Percentiles rank a stretch among this genome's conserved stretches.
These are phyloP conservation scores for Trichoderma sp. DNA, from an alignment of 2,329 filamentous ascomycete species.

Conservation along the genomic window DNA sequence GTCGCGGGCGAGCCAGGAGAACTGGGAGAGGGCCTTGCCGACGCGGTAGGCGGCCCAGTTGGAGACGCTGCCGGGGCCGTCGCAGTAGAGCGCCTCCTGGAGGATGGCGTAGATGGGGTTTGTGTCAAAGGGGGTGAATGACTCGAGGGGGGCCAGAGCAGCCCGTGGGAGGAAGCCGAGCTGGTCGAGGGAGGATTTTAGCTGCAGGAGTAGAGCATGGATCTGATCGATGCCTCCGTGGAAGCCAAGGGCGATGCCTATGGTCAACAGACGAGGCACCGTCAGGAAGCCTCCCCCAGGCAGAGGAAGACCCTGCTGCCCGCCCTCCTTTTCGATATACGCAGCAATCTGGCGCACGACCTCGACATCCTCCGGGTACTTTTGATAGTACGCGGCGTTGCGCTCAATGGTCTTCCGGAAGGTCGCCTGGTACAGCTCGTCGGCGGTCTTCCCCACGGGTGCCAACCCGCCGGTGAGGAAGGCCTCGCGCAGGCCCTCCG, in stretches of 20 bases:
- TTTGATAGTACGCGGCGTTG: constrained; percentile 78
- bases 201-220: constrained; percentile 72
- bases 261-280: constrained; percentile 70
- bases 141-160: constrained; percentile 69
- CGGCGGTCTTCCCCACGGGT: constrained; percentile 69
- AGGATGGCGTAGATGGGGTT: constrained; percentile 82
- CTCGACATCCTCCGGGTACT: constrained; percentile 79
- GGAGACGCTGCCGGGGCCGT: constrained; percentile 62
- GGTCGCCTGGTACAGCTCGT: constrained; percentile 73
- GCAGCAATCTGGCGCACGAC: constrained; percentile 67
- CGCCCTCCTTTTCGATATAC: constrained; percentile 63
- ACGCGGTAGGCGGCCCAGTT: constrained; percentile 76
- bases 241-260: constrained; percentile 77
- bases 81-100: constrained; percentile 87
- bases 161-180: constrained; percentile 76
- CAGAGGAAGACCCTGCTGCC: constrained; percentile 52
- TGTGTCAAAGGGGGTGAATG: constrained; percentile 69
- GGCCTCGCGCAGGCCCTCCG: constrained; percentile 75
- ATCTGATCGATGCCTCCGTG: constrained; percentile 76
- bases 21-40: constrained; percentile 51
- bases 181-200: constrained; percentile 71
- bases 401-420: constrained; percentile 70
- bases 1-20: constrained; percentile 53
- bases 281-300: constrained; percentile 75
- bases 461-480: constrained; percentile 86